These are phyloP conservation scores for Fusarium tupiense DNA, from an alignment of 2,329 filamentous ascomycete genomes.

Conservation along the genomic window DNA sequence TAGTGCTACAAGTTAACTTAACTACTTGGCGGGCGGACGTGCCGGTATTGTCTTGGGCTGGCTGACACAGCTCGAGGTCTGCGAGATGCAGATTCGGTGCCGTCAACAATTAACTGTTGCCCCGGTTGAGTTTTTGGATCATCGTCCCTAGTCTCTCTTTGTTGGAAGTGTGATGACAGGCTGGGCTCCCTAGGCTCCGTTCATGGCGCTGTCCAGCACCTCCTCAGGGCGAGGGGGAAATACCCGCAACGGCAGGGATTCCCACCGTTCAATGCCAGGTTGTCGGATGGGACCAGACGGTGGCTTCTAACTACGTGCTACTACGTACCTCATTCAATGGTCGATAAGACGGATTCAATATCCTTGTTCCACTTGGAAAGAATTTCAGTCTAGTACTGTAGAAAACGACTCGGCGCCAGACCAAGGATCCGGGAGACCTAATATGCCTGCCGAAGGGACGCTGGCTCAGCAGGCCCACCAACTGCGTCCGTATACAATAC, in stretches of 20 bases:
- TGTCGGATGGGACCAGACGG: constrained; percentile 41
- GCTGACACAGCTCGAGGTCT: constrained; percentile 34
- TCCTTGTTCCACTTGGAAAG: constrained; percentile 24
- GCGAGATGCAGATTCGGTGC: constrained; percentile 37
- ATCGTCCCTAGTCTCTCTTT: constrained; percentile 33
- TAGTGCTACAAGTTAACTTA: constrained; percentile 30
- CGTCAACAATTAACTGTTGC: constrained; percentile 28
- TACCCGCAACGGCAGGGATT: constrained; percentile 33
- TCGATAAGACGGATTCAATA: constrained; percentile 28
- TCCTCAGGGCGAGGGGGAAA: constrained; percentile 34
- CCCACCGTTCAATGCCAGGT: constrained; percentile 39
- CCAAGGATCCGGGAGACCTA: constrained; percentile 27
- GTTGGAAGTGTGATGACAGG: constrained; percentile 38
- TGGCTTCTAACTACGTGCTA: constrained; percentile 39
- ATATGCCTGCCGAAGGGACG: constrained; percentile 5
- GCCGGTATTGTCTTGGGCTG: constrained; percentile 29
- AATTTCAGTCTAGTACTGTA: constrained; percentile 22
- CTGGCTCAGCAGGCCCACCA: neutral
- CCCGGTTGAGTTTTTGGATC: constrained; percentile 40
- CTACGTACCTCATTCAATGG: constrained; percentile 35
- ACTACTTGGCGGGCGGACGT: constrained; percentile 26
- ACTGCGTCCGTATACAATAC: neutral
- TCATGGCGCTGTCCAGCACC: constrained; percentile 25
- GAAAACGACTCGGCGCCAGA: constrained; percentile 10
- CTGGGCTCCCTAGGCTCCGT: constrained; percentile 18